These are phyloP conservation scores for Populus trichocarpa DNA, from an alignment of 441 rosid genomes.

Conservation along the genomic window DNA sequence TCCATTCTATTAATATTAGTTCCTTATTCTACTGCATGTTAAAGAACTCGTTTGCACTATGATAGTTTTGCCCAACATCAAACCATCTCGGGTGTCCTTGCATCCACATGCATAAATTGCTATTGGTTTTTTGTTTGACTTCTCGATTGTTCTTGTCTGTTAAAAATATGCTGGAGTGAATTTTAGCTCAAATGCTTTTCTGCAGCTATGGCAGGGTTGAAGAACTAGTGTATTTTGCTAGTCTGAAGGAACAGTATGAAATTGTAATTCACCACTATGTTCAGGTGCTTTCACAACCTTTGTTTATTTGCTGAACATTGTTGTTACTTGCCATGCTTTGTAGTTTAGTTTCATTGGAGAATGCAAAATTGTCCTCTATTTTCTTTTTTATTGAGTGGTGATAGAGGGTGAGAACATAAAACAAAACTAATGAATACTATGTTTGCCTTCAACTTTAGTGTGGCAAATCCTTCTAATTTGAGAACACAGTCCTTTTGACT, in stretches of 20 bases:
- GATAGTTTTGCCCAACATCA: conserved; percentile 1
- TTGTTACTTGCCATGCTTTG: neutral
- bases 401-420: neutral
- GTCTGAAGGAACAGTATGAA: conserved; percentile 91
- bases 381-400: neutral
- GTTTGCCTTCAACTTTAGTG: neutral
- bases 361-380: neutral
- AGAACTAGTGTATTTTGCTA: conserved; percentile 95
- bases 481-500: neutral
- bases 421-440: neutral
- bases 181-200: conserved; percentile 16
- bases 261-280: conserved; percentile 90
- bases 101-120: conserved; percentile 11
- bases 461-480: neutral
- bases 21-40: conserved; percentile 11
- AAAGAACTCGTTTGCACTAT: neutral
- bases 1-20: neutral
- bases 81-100: conserved; percentile 11
- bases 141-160: conserved; percentile 4
- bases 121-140: neutral
- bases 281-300: conserved; percentile 52
- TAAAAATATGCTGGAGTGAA: conserved; percentile 1
- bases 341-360: neutral
- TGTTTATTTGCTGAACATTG: neutral
- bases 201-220: conserved; percentile 97